phyloP scores from a whole-genome alignment of 441 rosid genomes.

The Pelargonium australe region DNA sequence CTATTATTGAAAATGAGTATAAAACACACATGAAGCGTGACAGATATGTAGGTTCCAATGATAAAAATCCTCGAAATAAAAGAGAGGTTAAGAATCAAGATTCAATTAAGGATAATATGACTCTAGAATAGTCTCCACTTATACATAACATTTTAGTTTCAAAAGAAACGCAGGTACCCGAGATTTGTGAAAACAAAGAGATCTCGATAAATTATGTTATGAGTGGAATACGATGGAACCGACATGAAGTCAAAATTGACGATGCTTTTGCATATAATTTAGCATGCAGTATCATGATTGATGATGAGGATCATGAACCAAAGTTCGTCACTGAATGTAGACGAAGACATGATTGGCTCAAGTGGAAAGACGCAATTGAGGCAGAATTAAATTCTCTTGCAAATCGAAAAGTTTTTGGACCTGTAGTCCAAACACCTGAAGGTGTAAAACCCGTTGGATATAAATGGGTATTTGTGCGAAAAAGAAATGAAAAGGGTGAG shows the following conservation, averaged over 20 bases:
- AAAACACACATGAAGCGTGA: background rate
- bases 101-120: background rate
- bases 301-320: background rate
- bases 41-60: constrained; percentile 3
- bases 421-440: constrained; percentile 9
- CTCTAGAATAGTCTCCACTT: background rate
- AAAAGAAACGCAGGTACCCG: background rate
- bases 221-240: background rate
- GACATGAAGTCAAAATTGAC: background rate
- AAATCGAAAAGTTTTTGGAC: constrained; percentile 4
- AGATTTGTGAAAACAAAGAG: background rate
- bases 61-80: constrained; percentile 3
- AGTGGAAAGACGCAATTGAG: constrained; percentile 5
- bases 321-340: background rate
- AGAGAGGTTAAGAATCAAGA: background rate
- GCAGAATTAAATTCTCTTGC: constrained; percentile 2
- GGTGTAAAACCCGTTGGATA: constrained; percentile 12
- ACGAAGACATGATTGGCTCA: background rate
- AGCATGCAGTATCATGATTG: background rate
- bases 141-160: background rate
- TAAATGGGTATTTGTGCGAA: constrained; percentile 1
- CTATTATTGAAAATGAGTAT: background rate
- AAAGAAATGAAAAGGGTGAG: constrained; percentile 15
- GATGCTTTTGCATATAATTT: background rate
- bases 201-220: background rate